These are phyloP conservation scores for Angomonas desouzai DNA, from an alignment of 208 protist genomes.

Conservation along the genomic window DNA sequence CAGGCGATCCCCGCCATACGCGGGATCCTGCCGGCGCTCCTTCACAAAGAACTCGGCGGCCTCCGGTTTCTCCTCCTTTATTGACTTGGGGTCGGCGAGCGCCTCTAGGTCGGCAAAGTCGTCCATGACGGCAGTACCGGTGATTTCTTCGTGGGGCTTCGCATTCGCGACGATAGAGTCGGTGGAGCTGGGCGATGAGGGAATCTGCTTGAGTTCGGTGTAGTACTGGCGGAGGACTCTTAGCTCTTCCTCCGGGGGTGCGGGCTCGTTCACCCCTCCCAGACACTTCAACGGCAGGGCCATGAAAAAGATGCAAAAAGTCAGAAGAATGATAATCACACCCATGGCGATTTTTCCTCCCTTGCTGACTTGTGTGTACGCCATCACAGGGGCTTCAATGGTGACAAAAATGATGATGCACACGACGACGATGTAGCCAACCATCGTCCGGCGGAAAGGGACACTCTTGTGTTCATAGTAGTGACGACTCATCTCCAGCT, in stretches of 20 bases:
- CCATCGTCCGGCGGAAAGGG: slow-evolving; percentile 35
- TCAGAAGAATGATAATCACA: slow-evolving; percentile 27
- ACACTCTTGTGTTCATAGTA: slow-evolving; percentile 58
- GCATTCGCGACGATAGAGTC: not conserved
- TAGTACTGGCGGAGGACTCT: not conserved
- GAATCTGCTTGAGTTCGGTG: not conserved
- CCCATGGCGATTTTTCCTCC: slow-evolving; percentile 27
- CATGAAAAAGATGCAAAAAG: slow-evolving; percentile 32
- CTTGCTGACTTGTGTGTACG: slow-evolving; percentile 30
- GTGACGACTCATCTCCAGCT: slow-evolving; percentile 20
- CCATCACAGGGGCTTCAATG: slow-evolving; percentile 42
- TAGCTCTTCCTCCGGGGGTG: slow-evolving; percentile 13
- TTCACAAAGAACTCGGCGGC: slow-evolving; percentile 1
- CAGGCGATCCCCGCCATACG: slow-evolving; percentile 26
- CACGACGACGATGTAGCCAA: slow-evolving; percentile 39
- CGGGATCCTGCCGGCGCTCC: slow-evolving; percentile 30
- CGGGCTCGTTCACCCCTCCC: slow-evolving; percentile 44
- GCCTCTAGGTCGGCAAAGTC: not conserved
- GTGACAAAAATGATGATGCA: slow-evolving; percentile 52
- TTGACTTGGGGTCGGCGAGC: not conserved
- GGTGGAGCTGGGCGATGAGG: not conserved
- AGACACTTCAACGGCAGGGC: slow-evolving; percentile 34
- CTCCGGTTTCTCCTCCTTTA: not conserved
- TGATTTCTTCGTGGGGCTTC: not conserved
- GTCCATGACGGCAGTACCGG: not conserved